Evolutionary conservation across 2,329 filamentous ascomycete species (phyloP), one percentile per base, ranked within the genome.

Genomic region (Delphinella strobiligena): DNA sequence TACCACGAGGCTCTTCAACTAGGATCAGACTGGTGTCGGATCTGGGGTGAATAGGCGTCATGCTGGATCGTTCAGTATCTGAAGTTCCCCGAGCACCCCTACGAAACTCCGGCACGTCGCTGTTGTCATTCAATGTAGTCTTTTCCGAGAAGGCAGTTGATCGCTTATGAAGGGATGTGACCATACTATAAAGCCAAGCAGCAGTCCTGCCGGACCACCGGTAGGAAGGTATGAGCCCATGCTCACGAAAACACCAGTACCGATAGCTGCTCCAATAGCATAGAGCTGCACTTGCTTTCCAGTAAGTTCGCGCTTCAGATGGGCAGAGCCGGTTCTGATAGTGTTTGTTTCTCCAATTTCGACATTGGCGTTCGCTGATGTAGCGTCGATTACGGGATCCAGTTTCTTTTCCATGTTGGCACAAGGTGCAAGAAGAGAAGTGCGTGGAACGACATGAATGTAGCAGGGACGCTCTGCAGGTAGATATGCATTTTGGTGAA

Each of bases 151-250:
- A n/a, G n/a, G n/a, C n/a, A n/a, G n/a, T n/a, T n/a, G n/a, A n/a
- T n/a, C n/a, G n/a, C n/a, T n/a, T n/a, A n/a, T n/a, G n/a, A n/a
- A n/a, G n/a, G n/a, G n/a, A n/a, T n/a, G n/a, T 31, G 44, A 37
- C 48, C 61, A 63, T 42, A 56, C 59, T 19, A 54, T 45, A 31
- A 61, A 51, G 8, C 61, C 50, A 10, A 63, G 51, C 37, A 55
- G 56, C 17, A 45, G 8, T 60, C 58, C 46, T 66, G 66, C 45
- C 61, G 68, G 40, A 66, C 56, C 46, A 63, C 67, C 42, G n/a
- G 34, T 45, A 3, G 42, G 45, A 5, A 46, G 45, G 31, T 42
- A 47, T 18, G 47, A 44, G 36, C 46, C 48, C 30, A 51, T 41
- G 19, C 18, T 18, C 11, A 37, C 27, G 37, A 42, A 45, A 10